Conservation (phyloP, 768 basidiomycete species). For the Phaffia tasmanica region DNA sequence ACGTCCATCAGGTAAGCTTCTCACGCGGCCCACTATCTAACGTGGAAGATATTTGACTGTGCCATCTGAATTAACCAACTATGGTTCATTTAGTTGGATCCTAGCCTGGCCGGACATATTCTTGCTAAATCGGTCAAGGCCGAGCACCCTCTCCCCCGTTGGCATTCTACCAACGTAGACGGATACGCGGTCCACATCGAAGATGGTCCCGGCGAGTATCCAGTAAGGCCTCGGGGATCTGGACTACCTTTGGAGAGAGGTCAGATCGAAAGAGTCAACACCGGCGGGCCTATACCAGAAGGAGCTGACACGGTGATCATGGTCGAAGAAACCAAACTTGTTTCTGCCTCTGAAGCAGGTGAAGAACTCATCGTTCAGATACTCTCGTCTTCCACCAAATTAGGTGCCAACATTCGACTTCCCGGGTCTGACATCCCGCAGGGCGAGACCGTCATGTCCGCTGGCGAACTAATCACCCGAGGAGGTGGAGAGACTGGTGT, state of each 20-base stretch:
- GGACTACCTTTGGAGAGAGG: conserved; percentile 43
- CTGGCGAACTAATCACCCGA: conserved; percentile 51
- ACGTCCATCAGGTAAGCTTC: conserved; percentile 43
- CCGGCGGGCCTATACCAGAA: conserved; percentile 64
- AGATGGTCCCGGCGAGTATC: conserved; percentile 55
- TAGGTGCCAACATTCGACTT: conserved; percentile 61
- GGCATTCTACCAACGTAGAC: conserved; percentile 69
- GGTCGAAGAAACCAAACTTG: conserved; percentile 80
- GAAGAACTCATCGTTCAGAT: conserved; percentile 66
- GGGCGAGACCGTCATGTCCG: conserved; percentile 53
- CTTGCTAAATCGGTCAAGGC: conserved; percentile 66
- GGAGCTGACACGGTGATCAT: conserved; percentile 74
- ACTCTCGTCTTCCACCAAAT: conserved; percentile 48
- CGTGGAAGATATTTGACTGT: too few relatives aligned
- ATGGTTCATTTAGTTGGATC: conserved; percentile 38
- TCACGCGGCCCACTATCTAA: conserved; percentile 3
- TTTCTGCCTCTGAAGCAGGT: conserved; percentile 38
- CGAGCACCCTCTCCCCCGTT: conserved; percentile 52
- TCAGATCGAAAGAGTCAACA: conserved; percentile 64
- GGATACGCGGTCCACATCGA: conserved; percentile 71
- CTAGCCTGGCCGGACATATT: conserved; percentile 53
- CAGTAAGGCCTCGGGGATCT: conserved; percentile 42
- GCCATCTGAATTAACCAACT: too few relatives aligned
- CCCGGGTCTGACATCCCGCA: conserved; percentile 62
- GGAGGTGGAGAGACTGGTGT: conserved; percentile 76